Base-by-base conservation (phyloP, 2,329 filamentous ascomycete genomes). In the Fusarium ramigenum region DNA sequence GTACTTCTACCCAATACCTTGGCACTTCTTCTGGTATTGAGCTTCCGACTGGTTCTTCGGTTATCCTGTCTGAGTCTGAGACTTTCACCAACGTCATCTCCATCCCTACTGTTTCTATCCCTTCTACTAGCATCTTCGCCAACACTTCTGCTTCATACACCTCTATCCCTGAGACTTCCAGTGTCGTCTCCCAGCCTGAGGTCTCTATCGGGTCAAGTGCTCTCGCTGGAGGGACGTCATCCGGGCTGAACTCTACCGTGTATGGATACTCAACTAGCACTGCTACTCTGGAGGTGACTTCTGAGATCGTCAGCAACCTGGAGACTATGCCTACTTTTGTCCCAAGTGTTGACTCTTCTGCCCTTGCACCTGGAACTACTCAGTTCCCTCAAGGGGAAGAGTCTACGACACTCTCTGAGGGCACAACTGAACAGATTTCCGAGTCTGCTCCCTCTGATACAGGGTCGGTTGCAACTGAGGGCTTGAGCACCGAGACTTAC, bases 321-420 rank as follows among this genome's bases (percentile, higher is more conserved):
- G 75, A 78, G 64, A 77, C 75, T 1, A 72, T 77, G 58, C 75
- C 75, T 6, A 74, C 63, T 2, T n/a, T 75, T 23, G 30, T 64
- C 10, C 64, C 60, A 5, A 77, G 69, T 7, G 43, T 54, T 10
- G 66, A 54, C 25, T 76, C 75, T 9, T 75, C 64, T 19, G 76
- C 74, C 32, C 42, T 69, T 21, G 63, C 64, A 28, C 42, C 52
- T n/a, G 69, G 59, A 9, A 70, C 68, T 15, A 72, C 57, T 21
- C 39, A 49, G 7, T 37, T 32, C 6, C 52, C 71, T 0, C 62
- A 63, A 30, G 49, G 52, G 4, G 50, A 46, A 14, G 49, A 16
- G 4, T 60, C 56, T 19, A 64, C 69, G 9, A 57, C 30, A 9
- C 40, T 46, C 25, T 37, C 63, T 15, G 37, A 32, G 15, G 30